A percentile compares a stretch with the other conserved stretches of the same genome.
Conservation (phyloP, 2,329 filamentous ascomycete species). For the Paraphaeosphaeria minitans region DNA sequence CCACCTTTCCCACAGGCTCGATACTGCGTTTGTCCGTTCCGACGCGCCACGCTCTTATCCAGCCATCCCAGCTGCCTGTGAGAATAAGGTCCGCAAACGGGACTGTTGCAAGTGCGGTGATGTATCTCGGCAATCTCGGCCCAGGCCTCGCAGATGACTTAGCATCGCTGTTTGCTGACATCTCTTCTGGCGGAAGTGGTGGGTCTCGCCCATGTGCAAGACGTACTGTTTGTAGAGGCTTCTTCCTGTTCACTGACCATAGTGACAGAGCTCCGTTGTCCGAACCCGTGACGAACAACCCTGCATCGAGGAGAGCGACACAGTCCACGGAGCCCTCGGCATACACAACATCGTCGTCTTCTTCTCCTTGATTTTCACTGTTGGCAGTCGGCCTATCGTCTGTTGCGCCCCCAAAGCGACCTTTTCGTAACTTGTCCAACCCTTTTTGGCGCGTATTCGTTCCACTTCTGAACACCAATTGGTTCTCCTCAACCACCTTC, state of each 20-base stretch:
- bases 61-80: constrained; percentile 93
- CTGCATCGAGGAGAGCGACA: constrained; percentile 85
- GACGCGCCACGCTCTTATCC: constrained; percentile 82
- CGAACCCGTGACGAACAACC: constrained; percentile 88
- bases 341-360: constrained; percentile 54
- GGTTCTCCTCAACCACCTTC: constrained; percentile 95
- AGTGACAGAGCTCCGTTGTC: constrained; percentile 87
- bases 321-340: constrained; percentile 88
- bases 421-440: constrained; percentile 42
- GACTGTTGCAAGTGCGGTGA: constrained; percentile 84
- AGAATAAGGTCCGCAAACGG: constrained; percentile 91
- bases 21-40: constrained; percentile 74
- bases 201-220: constrained; percentile 86
- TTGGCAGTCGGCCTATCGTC: constrained; percentile 57
- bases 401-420: constrained; percentile 39
- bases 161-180: constrained; percentile 68
- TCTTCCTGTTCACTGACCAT: constrained; percentile 94
- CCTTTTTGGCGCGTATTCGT: constrained; percentile 54
- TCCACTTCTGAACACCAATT: constrained; percentile 91
- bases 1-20: constrained; percentile 72
- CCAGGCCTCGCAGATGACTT: constrained; percentile 54
- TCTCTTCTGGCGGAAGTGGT: constrained; percentile 67
- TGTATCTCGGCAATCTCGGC: constrained; percentile 75
- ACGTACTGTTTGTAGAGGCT: constrained; percentile 79
- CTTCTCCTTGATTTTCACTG: constrained; percentile 47